These are phyloP conservation scores for Bertia moriformis DNA, from an alignment of 2,329 filamentous ascomycete species.

Conservation along the genomic window DNA sequence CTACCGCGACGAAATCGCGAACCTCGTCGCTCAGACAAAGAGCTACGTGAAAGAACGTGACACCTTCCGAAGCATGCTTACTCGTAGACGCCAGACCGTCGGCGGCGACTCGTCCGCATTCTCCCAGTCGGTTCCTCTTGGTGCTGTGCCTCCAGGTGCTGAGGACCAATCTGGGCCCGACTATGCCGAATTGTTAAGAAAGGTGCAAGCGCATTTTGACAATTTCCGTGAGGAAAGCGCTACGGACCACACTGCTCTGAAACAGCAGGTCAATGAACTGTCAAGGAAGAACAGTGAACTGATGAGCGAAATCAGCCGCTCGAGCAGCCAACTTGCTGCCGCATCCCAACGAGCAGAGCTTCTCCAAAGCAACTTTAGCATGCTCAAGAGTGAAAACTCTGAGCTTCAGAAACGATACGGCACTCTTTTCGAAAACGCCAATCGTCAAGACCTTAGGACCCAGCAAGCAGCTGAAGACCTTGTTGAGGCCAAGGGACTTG, in stretches of 20 bases:
- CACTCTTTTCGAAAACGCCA: slow-evolving; percentile 63
- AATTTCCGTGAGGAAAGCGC: slow-evolving; percentile 74
- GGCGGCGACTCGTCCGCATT: slow-evolving; percentile 60
- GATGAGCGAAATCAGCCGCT: slow-evolving; percentile 67
- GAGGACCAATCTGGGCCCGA: slow-evolving; percentile 45
- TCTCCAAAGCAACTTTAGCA: slow-evolving; percentile 72
- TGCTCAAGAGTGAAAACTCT: slow-evolving; percentile 70
- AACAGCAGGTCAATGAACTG: slow-evolving; percentile 69
- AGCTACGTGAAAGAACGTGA: slow-evolving; percentile 92
- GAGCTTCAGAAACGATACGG: slow-evolving; percentile 76
- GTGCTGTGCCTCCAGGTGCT: slow-evolving; percentile 40
- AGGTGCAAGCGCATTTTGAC: slow-evolving; percentile 81
- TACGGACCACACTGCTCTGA: slow-evolving; percentile 67
- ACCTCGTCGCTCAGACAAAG: slow-evolving; percentile 70
- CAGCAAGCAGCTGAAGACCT: slow-evolving; percentile 90
- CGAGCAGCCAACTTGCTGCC: slow-evolving; percentile 67
- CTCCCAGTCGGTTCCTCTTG: slow-evolving; percentile 46
- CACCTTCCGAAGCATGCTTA: slow-evolving; percentile 90
- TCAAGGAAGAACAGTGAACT: slow-evolving; percentile 70
- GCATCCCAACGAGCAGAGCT: slow-evolving; percentile 77
- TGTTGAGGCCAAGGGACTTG: slow-evolving; percentile 66
- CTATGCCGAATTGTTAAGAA: slow-evolving; percentile 65
- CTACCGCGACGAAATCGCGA: slow-evolving; percentile 73
- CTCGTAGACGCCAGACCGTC: slow-evolving; percentile 46
- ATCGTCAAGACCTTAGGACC: slow-evolving; percentile 77